Percentiles rank a stretch among this genome's conserved stretches.
Conservation (phyloP, 306 rosid genomes). For the Vicia faba region DNA sequence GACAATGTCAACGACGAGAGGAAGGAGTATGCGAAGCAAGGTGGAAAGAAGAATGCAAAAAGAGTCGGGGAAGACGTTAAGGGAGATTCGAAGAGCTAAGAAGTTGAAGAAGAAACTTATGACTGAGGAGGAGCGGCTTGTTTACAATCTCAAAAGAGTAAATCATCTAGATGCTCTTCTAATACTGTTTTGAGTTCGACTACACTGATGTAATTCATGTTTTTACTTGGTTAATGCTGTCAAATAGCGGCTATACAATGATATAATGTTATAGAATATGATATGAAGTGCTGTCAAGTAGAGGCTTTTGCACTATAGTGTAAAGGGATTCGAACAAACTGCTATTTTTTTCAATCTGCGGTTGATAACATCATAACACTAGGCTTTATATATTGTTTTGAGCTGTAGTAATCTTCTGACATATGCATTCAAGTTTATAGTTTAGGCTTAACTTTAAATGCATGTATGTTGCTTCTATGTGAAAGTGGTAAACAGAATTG, state of each 20-base stretch:
- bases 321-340: no score
- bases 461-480: no score
- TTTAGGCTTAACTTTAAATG: no score
- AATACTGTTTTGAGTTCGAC: conserved; percentile 1
- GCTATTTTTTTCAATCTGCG: no score
- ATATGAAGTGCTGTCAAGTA: no score
- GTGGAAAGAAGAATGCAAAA: conserved; percentile 89
- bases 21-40: conserved; percentile 93
- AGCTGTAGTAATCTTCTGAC: background rate
- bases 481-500: no score
- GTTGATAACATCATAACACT: no score
- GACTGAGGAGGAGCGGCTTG: conserved; percentile 89
- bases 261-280: no score
- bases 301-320: no score
- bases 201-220: conserved; percentile 23
- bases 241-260: no score
- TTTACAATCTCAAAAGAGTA: conserved; percentile 95
- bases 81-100: conserved; percentile 85
- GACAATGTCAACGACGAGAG: conserved; percentile 76
- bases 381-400: conserved; percentile 18
- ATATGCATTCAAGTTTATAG: no score
- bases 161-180: conserved; percentile 31
- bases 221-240: background rate
- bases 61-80: conserved; percentile 86
- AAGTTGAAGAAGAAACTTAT: conserved; percentile 85